phyloP scores from a whole-genome alignment of 2,329 filamentous ascomycete genomes.

The Neonectria magnoliae region DNA sequence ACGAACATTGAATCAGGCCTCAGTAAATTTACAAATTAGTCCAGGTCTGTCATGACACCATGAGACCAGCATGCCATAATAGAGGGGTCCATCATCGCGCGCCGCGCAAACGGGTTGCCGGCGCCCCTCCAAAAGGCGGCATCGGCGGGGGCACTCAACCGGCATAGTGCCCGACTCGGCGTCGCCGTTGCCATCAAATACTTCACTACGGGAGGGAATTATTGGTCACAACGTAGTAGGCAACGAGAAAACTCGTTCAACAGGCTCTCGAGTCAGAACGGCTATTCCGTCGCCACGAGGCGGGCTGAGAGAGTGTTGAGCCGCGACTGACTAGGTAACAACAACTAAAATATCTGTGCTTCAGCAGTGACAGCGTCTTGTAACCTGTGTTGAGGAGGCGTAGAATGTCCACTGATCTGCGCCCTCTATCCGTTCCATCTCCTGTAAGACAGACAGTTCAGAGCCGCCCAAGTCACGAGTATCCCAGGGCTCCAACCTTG shows the following conservation, averaged over 20 bases:
- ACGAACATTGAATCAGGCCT: background rate
- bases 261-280: constrained; percentile 13
- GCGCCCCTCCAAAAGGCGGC: constrained; percentile 17
- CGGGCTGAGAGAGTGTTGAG: background rate
- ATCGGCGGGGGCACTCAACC: constrained; percentile 11
- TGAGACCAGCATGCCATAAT: constrained; percentile 1
- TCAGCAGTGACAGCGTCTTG: background rate
- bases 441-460: background rate
- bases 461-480: constrained; percentile 8
- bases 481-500: constrained; percentile 24
- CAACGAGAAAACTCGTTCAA: constrained; percentile 11
- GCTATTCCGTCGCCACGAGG: constrained; percentile 9
- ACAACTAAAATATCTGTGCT: background rate
- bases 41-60: constrained; percentile 8
- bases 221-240: background rate
- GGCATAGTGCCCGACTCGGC: constrained; percentile 15
- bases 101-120: constrained; percentile 6
- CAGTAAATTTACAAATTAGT: background rate
- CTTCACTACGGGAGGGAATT: background rate
- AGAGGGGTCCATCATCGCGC: constrained; percentile 8
- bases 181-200: constrained; percentile 13
- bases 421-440: background rate
- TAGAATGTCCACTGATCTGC: background rate
- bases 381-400: background rate
- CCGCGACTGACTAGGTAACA: background rate